A percentile compares a stretch with the other conserved stretches of the same genome.
Conservation (phyloP, 176 grass and related monocot genomes). For the Bromus sterilis region DNA sequence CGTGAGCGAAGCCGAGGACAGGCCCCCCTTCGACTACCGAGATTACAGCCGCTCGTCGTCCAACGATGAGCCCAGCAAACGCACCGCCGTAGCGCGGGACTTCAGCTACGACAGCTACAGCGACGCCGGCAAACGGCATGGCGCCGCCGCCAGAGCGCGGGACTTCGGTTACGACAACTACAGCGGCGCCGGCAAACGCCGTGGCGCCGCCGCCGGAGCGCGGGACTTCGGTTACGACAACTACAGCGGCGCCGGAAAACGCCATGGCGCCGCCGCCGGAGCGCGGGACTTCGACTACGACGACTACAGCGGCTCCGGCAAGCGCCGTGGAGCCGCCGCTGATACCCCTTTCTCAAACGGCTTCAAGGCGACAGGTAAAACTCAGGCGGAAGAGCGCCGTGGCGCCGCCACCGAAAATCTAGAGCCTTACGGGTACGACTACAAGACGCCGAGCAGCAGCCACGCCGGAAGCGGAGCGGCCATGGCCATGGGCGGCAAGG, state of each 20-base stretch:
- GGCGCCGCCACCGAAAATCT: too few species aligned
- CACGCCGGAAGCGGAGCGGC: background rate
- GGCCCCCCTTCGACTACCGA: conserved; percentile 1
- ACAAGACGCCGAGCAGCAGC: background rate
- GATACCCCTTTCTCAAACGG: background rate
- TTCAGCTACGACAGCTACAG: conserved; percentile 5
- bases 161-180: background rate
- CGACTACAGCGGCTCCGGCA: background rate
- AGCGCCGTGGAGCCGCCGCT: background rate
- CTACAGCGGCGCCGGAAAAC: background rate
- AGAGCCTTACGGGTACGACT: conserved; percentile 4
- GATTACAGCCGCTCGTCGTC: background rate
- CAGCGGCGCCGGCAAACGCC: background rate
- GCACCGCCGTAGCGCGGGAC: background rate
- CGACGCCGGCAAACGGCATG: background rate
- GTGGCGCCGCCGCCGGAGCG: background rate
- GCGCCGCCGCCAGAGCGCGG: background rate
- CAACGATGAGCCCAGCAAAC: background rate
- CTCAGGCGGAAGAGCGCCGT: background rate
- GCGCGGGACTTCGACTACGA: background rate
- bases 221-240: background rate
- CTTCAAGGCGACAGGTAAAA: background rate
- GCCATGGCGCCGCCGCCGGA: background rate
- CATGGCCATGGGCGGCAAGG: background rate
- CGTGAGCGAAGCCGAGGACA: background rate